These are phyloP conservation scores for Phaseolus lunatus DNA, from an alignment of 306 rosid genomes.

Conservation along the genomic window DNA sequence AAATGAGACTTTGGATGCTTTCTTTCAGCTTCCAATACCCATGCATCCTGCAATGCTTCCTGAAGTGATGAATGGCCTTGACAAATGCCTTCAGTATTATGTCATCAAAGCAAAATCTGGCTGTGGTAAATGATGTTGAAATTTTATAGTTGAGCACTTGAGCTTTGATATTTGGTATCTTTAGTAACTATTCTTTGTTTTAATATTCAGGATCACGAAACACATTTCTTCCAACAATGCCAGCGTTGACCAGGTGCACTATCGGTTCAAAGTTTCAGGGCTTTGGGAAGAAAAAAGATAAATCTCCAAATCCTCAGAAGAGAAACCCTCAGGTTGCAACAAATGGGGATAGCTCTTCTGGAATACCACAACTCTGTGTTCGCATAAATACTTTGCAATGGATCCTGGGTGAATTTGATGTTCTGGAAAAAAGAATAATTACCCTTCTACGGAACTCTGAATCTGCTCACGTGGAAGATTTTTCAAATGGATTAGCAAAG, in stretches of 20 bases:
- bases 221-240: constrained; percentile 88
- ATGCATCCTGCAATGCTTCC: constrained; percentile 98
- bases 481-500: constrained; percentile 79
- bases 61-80: constrained; percentile 89
- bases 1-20: constrained; percentile 92
- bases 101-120: constrained; percentile 84
- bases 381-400: constrained; percentile 92
- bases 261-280: constrained; percentile 90
- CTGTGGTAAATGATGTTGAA: constrained; percentile 68
- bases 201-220: constrained; percentile 76
- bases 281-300: constrained; percentile 97
- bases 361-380: constrained; percentile 77
- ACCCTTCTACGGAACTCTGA: constrained; percentile 92
- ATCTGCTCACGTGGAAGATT: constrained; percentile 87
- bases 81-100: constrained; percentile 90
- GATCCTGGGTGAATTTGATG: constrained; percentile 85
- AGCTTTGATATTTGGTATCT: constrained; percentile 19
- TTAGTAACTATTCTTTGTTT: constrained; percentile 47
- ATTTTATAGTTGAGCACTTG: constrained; percentile 7
- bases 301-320: constrained; percentile 79
- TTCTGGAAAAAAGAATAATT: constrained; percentile 85
- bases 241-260: constrained; percentile 89
- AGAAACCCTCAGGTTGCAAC: constrained; percentile 92
- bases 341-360: constrained; percentile 81
- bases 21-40: constrained; percentile 92